Evolutionary conservation across 75 land plant genomes (phyloP), one percentile per base, ranked within the genome.

Genomic region (Gnetum montanum): DNA sequence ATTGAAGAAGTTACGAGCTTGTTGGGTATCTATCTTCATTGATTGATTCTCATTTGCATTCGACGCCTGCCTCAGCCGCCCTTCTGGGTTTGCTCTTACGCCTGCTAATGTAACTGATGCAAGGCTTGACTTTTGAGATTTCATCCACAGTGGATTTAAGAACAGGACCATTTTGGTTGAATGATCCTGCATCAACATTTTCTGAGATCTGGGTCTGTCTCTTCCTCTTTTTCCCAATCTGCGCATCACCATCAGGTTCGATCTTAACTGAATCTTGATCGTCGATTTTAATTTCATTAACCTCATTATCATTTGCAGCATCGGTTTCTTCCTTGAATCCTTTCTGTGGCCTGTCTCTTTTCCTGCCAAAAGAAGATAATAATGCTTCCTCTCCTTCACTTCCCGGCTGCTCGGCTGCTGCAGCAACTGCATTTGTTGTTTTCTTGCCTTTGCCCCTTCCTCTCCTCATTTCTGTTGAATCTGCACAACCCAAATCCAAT

Each of bases 331-430:
- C 70, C 57, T 70, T 81, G 18, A 67, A 26, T 2, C 69, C 68
- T 45, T 77, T 77, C 41, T 61, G 70, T 6, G 85, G 85, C 37
- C 85, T 69, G 34, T 81, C 85, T 38, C 85, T 77, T 38, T 81
- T 77, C 56, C 64, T 73, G n/a, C n/a, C n/a, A n/a, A n/a, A n/a
- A 49, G 77, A 77, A 28, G 74, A 70, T 1, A 61, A 54, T 50
- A 81, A 58, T 20, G 58, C 50, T 23, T 77, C 80, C 22, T 77
- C 80, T 12, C 66, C 81, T 27, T 74, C 71, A 45, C 77, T 77
- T 20, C 72, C 71, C 34, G 74, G 34, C 57, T 81, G 77, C 6
- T 73, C 80, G 48, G 69, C 68, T 43, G 61, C 73, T 43, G 61
- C 73, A 25, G 52, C 55, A 22, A 54, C 66, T 34, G 51, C 59